A percentile compares a stretch with the other conserved stretches of the same genome.
Evolutionary conservation across 345 rosid genomes (phyloP).

Genomic region (Barbarea vulgaris): DNA sequence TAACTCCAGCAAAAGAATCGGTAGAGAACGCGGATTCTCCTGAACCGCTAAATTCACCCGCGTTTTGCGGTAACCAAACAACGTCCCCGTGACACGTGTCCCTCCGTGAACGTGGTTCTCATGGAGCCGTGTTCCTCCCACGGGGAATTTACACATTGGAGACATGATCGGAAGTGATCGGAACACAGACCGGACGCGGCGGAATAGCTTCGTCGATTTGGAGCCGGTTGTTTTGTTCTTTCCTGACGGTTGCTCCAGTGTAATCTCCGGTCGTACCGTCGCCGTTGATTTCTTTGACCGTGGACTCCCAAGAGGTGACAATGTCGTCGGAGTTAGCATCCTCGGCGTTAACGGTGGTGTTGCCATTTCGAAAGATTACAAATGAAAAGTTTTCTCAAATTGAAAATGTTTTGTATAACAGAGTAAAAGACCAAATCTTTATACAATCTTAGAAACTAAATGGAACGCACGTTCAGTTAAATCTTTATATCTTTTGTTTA

Average conservation of each 20-base stretch:
- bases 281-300: constrained; percentile 32
- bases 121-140: constrained; percentile 45
- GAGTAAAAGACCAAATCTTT: constrained; percentile 29
- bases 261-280: constrained; percentile 34
- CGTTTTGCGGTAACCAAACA: constrained; percentile 69
- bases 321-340: constrained; percentile 36
- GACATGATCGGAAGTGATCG: constrained; percentile 66
- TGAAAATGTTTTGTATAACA: constrained; percentile 16
- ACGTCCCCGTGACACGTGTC: constrained; percentile 76
- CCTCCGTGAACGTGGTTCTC: constrained; percentile 75
- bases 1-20: constrained; percentile 63
- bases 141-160: constrained; percentile 51
- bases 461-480: constrained; percentile 40
- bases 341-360: constrained; percentile 46
- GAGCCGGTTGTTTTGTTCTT: constrained; percentile 32
- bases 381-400: neutral
- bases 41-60: constrained; percentile 76
- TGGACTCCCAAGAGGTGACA: constrained; percentile 42
- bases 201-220: constrained; percentile 47
- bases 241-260: constrained; percentile 37
- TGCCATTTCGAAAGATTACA: constrained; percentile 29
- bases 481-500: neutral
- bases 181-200: constrained; percentile 61
- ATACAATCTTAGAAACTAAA: constrained; percentile 20
- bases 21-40: constrained; percentile 66